phyloP scores from a whole-genome alignment of 805 yeast species.

The Zygosaccharomyces rouxii region DNA sequence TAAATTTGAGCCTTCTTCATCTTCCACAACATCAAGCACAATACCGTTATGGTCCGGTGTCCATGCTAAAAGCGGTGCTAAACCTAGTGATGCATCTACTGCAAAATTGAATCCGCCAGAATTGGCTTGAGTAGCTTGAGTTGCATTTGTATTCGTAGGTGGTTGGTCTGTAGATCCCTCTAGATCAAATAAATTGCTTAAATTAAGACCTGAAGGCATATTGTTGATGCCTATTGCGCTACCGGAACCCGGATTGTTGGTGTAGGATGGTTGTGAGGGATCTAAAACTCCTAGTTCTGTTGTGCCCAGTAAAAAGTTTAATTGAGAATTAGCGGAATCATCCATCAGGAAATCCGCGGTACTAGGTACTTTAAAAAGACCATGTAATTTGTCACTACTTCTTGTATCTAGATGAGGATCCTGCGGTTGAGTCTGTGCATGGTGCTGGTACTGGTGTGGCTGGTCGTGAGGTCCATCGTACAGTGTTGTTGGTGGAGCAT shows the following conservation, averaged over 20 bases:
- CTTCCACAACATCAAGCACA: conserved; percentile 9
- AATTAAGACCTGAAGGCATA: conserved; percentile 1
- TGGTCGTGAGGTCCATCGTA: neutral
- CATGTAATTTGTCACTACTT: conserved; percentile 13
- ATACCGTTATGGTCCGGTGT: conserved; percentile 17
- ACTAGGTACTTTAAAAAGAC: conserved; percentile 28
- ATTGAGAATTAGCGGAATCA: conserved; percentile 20
- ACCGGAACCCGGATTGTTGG: neutral
- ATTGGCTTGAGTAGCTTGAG: conserved; percentile 5
- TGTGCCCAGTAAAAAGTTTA: conserved; percentile 10
- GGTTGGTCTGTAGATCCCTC: conserved; percentile 1
- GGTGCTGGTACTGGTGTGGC: neutral
- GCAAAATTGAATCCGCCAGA: conserved; percentile 51
- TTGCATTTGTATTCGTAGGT: neutral
- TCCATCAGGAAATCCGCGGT: conserved; percentile 25
- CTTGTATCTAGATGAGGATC: neutral
- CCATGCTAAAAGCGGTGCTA: conserved; percentile 61
- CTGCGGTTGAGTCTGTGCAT: neutral
- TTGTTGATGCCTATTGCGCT: conserved; percentile 1
- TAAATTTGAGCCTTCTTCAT: conserved; percentile 2
- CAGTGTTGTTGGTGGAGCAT: conserved; percentile 10
- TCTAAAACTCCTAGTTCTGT: conserved; percentile 2
- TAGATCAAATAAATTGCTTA: conserved; percentile 3
- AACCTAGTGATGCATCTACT: conserved; percentile 77
- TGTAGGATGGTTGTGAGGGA: neutral